Evolutionary conservation across 257 asterid species (phyloP).

Genomic region (Salvia splendens): DNA sequence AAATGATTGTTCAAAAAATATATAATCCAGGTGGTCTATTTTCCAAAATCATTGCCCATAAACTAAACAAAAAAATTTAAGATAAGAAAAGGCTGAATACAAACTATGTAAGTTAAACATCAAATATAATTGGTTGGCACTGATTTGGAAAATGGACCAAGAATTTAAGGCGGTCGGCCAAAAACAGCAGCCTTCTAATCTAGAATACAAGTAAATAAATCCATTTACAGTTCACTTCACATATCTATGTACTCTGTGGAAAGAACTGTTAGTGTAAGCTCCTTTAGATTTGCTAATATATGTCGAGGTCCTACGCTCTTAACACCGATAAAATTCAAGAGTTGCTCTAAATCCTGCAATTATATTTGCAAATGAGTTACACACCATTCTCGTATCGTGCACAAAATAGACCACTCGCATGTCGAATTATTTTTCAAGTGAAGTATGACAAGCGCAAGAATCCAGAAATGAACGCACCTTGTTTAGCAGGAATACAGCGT

Average conservation of each 20-base stretch:
- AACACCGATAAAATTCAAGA: slow-evolving; percentile 78
- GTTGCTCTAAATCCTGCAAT: slow-evolving; percentile 91
- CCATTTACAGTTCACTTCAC: slow-evolving; percentile 66
- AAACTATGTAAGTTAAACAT: slow-evolving; percentile 26
- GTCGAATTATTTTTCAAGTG: neutral
- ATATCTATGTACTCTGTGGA: slow-evolving; percentile 69
- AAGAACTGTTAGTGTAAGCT: slow-evolving; percentile 75
- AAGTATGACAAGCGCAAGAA: slow-evolving; percentile 8
- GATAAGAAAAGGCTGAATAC: neutral
- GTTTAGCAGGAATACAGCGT: slow-evolving; percentile 93
- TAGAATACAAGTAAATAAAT: slow-evolving; percentile 42
- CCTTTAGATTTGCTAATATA: slow-evolving; percentile 75
- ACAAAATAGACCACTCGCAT: too few relatives aligned
- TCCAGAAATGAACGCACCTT: slow-evolving; percentile 59
- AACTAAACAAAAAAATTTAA: neutral
- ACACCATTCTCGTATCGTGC: neutral
- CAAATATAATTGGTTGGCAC: slow-evolving; percentile 35
- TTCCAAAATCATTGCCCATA: neutral
- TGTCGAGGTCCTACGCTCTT: slow-evolving; percentile 94
- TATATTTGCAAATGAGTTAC: neutral
- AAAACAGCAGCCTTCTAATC: slow-evolving; percentile 48
- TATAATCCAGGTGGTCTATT: neutral
- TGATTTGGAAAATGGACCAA: slow-evolving; percentile 33
- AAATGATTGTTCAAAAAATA: slow-evolving; percentile 11
- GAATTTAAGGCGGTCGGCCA: slow-evolving; percentile 44